Conservation (phyloP, 2,329 filamentous ascomycete genomes). For the Ophiobolus disseminans region DNA sequence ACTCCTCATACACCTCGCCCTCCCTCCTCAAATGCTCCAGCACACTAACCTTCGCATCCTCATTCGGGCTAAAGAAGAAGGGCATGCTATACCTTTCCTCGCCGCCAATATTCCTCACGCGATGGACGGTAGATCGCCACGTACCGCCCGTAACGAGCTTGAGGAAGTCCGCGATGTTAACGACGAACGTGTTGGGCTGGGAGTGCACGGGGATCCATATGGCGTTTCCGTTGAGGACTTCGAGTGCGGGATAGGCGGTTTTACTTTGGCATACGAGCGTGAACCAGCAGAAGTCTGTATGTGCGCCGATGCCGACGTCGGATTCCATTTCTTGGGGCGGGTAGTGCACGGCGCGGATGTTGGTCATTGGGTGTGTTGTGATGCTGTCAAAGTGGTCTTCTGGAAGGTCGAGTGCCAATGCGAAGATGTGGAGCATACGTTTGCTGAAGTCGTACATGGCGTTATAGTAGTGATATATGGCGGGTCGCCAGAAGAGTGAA, state of each 20-base stretch:
- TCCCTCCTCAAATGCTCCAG: constrained; percentile 35
- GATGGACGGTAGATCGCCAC: constrained; percentile 52
- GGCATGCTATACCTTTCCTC: constrained; percentile 51
- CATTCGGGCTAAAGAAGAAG: constrained; percentile 51
- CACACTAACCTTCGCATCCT: constrained; percentile 42
- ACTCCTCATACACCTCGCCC: constrained; percentile 36
- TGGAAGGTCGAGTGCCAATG: constrained; percentile 50
- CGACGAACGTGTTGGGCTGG: constrained; percentile 47
- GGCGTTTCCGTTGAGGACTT: constrained; percentile 53
- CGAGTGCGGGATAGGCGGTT: constrained; percentile 40
- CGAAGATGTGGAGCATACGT: constrained; percentile 45
- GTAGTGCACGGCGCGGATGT: constrained; percentile 52
- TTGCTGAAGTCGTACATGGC: constrained; percentile 40
- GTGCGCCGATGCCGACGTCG: constrained; percentile 51
- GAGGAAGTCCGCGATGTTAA: constrained; percentile 52
- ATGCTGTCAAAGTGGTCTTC: constrained; percentile 49
- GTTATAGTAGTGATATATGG: constrained; percentile 41
- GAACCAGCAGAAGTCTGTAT: constrained; percentile 54
- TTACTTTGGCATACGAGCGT: constrained; percentile 48
- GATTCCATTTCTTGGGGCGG: constrained; percentile 43
- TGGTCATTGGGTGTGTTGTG: constrained; percentile 52
- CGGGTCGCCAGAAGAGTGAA: constrained; percentile 38
- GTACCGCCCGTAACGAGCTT: constrained; percentile 51
- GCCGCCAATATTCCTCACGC: constrained; percentile 50
- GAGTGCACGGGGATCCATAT: constrained; percentile 51